phyloP scores from a whole-genome alignment of 169 alveolate species.

The Cryptosporidium ubiquitum region DNA sequence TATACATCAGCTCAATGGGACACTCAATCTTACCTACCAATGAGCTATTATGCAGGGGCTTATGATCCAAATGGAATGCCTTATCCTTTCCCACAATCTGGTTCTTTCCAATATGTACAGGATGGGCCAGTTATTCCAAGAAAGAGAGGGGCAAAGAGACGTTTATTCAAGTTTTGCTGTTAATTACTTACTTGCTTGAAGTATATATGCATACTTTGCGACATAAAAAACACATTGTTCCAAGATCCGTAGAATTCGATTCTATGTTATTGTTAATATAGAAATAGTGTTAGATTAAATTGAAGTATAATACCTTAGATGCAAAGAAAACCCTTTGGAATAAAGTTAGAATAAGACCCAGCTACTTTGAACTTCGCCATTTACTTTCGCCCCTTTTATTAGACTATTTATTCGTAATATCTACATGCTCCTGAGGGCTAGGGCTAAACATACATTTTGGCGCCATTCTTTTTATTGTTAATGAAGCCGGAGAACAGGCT shows the following conservation, averaged over 20 bases:
- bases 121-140: constrained; percentile 66
- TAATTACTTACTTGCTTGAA: background rate
- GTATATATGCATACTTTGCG: background rate
- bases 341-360: background rate
- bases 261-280: background rate
- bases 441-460: background rate
- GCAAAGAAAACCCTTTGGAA: background rate
- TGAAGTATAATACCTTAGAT: background rate
- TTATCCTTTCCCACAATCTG: constrained; percentile 63
- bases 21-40: constrained; percentile 61
- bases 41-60: constrained; percentile 70
- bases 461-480: background rate
- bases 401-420: background rate
- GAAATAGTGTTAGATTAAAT: background rate
- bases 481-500: background rate
- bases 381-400: background rate
- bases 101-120: constrained; percentile 62
- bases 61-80: constrained; percentile 29
- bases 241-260: background rate
- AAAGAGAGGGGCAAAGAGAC: constrained; percentile 60
- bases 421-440: background rate
- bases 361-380: background rate
- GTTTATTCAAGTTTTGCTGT: constrained; percentile 66
- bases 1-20: constrained; percentile 72
- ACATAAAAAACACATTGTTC: background rate